A percentile compares a stretch with the other conserved stretches of the same genome.
Conservation (phyloP, 306 rosid genomes). For the Acmispon strigosus region DNA sequence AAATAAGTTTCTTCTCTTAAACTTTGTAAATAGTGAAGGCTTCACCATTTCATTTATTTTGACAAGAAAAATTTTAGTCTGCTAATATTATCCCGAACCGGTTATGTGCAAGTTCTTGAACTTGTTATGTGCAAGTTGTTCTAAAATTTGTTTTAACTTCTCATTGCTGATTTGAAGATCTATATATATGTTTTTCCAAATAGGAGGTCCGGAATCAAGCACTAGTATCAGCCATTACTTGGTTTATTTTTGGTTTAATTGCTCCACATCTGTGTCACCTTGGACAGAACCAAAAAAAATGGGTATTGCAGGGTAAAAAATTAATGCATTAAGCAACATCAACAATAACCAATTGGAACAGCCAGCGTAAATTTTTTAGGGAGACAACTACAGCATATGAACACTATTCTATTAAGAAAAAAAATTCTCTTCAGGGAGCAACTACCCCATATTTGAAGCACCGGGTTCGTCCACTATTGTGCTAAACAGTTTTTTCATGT, state of each 20-base stretch:
- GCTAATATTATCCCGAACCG: not conserved
- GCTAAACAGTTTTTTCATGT: too few species aligned
- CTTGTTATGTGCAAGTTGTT: not conserved
- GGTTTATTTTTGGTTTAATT: not conserved
- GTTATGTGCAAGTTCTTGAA: not conserved
- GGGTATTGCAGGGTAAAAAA: too few species aligned
- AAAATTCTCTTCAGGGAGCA: too few species aligned
- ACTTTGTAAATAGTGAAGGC: not conserved
- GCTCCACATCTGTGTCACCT: not conserved
- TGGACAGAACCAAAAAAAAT: too few species aligned
- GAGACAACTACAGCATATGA: too few species aligned
- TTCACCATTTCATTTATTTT: slow-evolving; percentile 5
- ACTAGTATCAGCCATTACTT: not conserved
- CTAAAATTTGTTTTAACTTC: not conserved
- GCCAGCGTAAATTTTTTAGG: too few species aligned
- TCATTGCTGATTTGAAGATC: slow-evolving; percentile 7
- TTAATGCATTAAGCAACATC: too few species aligned
- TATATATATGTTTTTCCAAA: not conserved
- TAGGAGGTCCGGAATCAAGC: not conserved
- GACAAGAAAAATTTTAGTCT: not conserved
- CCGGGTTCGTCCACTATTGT: too few species aligned
- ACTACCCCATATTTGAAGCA: too few species aligned
- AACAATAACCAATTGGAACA: too few species aligned
- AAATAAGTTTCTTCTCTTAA: not conserved
- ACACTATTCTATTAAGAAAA: too few species aligned